These are phyloP conservation scores for Geum urbanum DNA, from an alignment of 306 rosid genomes.

Conservation along the genomic window DNA sequence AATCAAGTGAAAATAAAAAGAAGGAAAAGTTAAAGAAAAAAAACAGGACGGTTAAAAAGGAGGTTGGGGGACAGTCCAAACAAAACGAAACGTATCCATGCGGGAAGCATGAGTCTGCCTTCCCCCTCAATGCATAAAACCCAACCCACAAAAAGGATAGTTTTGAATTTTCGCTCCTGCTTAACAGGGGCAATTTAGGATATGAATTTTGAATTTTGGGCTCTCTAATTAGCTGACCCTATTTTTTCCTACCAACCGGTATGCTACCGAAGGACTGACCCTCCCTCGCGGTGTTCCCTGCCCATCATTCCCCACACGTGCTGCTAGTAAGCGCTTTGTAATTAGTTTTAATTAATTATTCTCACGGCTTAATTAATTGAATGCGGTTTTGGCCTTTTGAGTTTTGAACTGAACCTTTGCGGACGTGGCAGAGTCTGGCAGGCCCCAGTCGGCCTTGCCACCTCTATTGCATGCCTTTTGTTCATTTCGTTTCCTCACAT, in stretches of 20 bases:
- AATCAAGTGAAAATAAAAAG: not conserved
- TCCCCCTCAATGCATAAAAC: not conserved
- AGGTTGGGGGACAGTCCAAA: not conserved
- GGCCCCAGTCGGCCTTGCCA: slow-evolving; percentile 37
- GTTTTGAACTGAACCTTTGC: not conserved
- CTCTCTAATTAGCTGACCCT: too few relatives aligned
- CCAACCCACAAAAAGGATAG: too few relatives aligned
- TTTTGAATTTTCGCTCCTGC: too few relatives aligned
- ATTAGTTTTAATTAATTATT: not conserved
- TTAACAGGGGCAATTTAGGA: too few relatives aligned
- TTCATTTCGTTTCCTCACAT: slow-evolving; percentile 31
- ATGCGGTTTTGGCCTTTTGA: not conserved
- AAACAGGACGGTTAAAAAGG: not conserved
- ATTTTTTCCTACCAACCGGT: too few relatives aligned
- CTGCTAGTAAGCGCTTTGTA: not conserved
- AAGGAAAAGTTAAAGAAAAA: too few relatives aligned
- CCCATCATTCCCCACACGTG: slow-evolving; percentile 49
- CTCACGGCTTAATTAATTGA: not conserved
- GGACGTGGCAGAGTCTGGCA: slow-evolving; percentile 42
- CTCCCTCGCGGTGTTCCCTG: slow-evolving; percentile 22
- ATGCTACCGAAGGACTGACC: too few relatives aligned
- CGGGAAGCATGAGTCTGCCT: slow-evolving; percentile 18
- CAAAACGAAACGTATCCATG: slow-evolving; percentile 19
- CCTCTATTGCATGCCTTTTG: slow-evolving; percentile 51
- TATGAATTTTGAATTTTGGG: too few relatives aligned